Percentiles rank a stretch among this genome's conserved stretches.
phyloP scores from a whole-genome alignment of 2,329 filamentous ascomycete species.

The Ustulina deusta region DNA sequence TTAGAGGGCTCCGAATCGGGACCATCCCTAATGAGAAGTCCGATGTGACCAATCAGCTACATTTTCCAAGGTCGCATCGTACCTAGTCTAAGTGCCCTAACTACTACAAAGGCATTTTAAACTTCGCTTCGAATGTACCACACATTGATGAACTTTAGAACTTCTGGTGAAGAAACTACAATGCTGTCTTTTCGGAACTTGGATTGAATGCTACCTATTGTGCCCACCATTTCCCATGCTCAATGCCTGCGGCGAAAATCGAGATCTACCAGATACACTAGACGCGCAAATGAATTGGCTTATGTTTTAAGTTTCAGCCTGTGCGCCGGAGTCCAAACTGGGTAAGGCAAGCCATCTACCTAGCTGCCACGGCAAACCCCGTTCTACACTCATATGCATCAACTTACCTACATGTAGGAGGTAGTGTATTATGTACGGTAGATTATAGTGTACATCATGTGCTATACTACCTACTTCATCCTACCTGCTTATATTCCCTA shows the following conservation, averaged over 20 bases:
- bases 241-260: too few relatives aligned
- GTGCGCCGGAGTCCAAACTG: conserved; percentile 34
- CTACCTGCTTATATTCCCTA: neutral
- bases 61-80: conserved; percentile 3
- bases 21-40: conserved; percentile 37
- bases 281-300: conserved; percentile 1
- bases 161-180: neutral
- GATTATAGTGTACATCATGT: too few relatives aligned
- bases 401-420: too few relatives aligned
- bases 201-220: neutral
- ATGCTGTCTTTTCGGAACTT: neutral
- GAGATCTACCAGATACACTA: conserved; percentile 6
- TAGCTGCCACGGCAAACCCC: conserved; percentile 27
- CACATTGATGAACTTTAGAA: neutral
- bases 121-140: neutral
- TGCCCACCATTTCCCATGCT: neutral
- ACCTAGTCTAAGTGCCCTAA: too few relatives aligned
- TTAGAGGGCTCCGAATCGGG: conserved; percentile 30
- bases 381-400: neutral
- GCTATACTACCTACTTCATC: too few relatives aligned
- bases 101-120: too few relatives aligned
- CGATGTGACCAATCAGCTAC: conserved; percentile 28
- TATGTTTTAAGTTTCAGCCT: neutral
- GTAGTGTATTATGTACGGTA: too few relatives aligned
- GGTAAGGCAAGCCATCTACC: conserved; percentile 22